Base-by-base conservation (phyloP, 768 basidiomycete species). In the Mycena indigotica region DNA sequence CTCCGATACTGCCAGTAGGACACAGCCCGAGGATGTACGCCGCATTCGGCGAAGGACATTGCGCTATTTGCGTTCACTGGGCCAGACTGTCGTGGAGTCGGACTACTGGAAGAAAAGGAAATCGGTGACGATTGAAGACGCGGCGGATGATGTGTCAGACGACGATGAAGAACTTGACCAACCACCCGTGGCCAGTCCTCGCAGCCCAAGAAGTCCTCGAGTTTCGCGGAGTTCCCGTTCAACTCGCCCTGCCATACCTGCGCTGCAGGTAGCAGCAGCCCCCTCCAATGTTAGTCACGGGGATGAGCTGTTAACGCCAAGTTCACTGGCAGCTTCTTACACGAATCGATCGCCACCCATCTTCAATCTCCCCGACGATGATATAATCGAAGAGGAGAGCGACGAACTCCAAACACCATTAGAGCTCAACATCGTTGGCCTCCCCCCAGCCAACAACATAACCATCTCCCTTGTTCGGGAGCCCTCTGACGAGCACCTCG, bases 331-430 rank as follows among this genome's bases (percentile, higher is more conserved):
- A 13, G 6, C 46, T 13, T 48, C 46, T 6, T 12, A 12, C 24
- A 12, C 19, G 24, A 8, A 25, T 25, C 46, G n/a, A 48, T 48
- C 46, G 6, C 46, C 46, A 26, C 40, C 30, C 39, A 23, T 48
- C 29, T 44, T 24, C 32, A 15, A 26, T 15, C 15, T 35, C 24
- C 3, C n/a, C 30, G 17, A 6, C 8, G 3, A 17, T 12, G 54
- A 51, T 3, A 6, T 3, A 23, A n/a, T 13, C 4, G 24, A 21
- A n/a, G 55, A 50, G 23, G 62, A 63, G 25, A 8, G 5, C n/a
- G 41, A 44, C 41, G 57, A 59, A n/a, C 58, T 57, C 5, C 62
- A 60, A 30, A 63, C 62, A 3, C 62, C 62, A 21, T 40, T 63
- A 28, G 55, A 16, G 8, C 29, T 60, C 19, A 30, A 55, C 13